Evolutionary conservation across 176 grass and related monocot species (phyloP).

Genomic region (Chloris gayana): DNA sequence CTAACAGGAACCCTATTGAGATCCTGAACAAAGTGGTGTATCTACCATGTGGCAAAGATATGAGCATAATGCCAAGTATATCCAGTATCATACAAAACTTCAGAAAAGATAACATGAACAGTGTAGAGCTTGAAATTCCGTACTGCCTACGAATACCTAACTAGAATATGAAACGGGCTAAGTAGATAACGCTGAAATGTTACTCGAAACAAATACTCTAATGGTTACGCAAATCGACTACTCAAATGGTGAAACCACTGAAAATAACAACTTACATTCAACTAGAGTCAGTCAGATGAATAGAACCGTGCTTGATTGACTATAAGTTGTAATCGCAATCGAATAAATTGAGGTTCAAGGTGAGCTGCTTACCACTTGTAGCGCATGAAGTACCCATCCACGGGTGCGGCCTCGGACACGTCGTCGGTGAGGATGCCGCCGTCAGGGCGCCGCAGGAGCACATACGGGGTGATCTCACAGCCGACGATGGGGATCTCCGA

Average conservation of each 20-base stretch:
- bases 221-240: too few relatives aligned
- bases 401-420: constrained; percentile 46
- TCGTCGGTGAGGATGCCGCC: constrained; percentile 61
- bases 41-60: neutral
- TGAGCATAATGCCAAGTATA: neutral
- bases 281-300: constrained; percentile 1
- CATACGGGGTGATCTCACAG: constrained; percentile 93
- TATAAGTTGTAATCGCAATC: neutral
- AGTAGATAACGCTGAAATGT: neutral
- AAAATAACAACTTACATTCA: neutral
- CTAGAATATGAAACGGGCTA: constrained; percentile 7
- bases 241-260: neutral
- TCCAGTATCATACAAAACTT: constrained; percentile 18
- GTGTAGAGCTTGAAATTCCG: neutral
- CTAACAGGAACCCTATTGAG: neutral
- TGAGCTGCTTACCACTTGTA: constrained; percentile 74
- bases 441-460: constrained; percentile 62
- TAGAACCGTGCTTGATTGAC: neutral
- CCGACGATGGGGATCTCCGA: constrained; percentile 94
- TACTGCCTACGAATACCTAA: neutral
- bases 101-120: neutral
- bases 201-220: neutral
- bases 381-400: constrained; percentile 68
- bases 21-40: neutral
- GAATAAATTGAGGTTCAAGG: neutral